These are phyloP conservation scores for Cicer yamashitae DNA, from an alignment of 306 rosid genomes.

Conservation along the genomic window DNA sequence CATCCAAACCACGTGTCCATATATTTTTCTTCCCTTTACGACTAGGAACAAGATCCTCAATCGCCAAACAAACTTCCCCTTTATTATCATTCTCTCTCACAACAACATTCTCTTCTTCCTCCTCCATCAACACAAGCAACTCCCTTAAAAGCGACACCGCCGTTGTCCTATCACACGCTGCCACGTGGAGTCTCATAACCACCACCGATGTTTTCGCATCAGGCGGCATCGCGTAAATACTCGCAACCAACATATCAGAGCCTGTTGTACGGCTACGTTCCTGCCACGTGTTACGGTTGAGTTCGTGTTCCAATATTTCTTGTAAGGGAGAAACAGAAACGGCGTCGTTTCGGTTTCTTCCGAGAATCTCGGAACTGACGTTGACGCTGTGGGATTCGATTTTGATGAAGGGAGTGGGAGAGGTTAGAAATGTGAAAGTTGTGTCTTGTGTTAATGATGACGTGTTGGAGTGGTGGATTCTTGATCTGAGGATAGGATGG, in stretches of 20 bases:
- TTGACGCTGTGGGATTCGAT: conserved; percentile 34
- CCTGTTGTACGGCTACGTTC: not conserved
- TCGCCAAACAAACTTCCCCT: conserved; percentile 41
- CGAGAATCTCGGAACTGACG: conserved; percentile 34
- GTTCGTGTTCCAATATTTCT: conserved; percentile 55
- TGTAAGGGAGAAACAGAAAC: conserved; percentile 58
- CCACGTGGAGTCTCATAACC: conserved; percentile 57
- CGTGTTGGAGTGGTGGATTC: conserved; percentile 41
- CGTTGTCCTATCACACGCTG: conserved; percentile 68
- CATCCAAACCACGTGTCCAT: conserved; percentile 60
- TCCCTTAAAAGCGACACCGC: conserved; percentile 57
- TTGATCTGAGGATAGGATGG: conserved; percentile 62
- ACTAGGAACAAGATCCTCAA: conserved; percentile 59
- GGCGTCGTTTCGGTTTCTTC: not conserved
- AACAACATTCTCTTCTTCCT: not conserved
- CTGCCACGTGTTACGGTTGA: conserved; percentile 55
- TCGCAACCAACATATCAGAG: conserved; percentile 48
- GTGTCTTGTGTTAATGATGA: conserved; percentile 1
- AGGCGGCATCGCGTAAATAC: conserved; percentile 48
- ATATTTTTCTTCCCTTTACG: conserved; percentile 49
- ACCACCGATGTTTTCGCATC: conserved; percentile 37
- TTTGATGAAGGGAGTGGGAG: conserved; percentile 48
- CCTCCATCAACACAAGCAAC: conserved; percentile 41
- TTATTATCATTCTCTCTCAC: not conserved
- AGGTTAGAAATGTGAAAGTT: conserved; percentile 46